phyloP scores from a whole-genome alignment of 495 filamentous ascomycete genomes.

The Trichoderma virens region DNA sequence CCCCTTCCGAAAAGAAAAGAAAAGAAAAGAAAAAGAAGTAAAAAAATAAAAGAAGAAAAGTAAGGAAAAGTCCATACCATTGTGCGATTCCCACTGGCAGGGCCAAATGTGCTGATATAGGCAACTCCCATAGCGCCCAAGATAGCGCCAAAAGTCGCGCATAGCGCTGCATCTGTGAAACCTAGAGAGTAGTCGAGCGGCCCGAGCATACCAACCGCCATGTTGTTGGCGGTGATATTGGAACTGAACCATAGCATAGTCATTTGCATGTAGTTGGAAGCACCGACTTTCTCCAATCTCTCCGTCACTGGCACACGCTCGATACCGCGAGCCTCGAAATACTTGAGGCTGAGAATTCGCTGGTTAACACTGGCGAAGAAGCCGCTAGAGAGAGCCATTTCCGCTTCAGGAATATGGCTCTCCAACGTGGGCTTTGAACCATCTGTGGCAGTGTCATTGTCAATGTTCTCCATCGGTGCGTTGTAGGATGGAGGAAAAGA shows the following conservation, averaged over 20 bases:
- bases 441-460: background rate
- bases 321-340: constrained; percentile 62
- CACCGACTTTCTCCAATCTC: constrained; percentile 22
- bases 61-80: constrained; percentile 35
- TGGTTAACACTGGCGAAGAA: constrained; percentile 15
- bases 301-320: constrained; percentile 56
- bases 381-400: background rate
- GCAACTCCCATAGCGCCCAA: constrained; percentile 52
- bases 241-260: constrained; percentile 66
- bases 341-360: constrained; percentile 32
- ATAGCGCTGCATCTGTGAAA: constrained; percentile 58
- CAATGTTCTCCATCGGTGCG: background rate
- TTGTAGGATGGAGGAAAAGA: background rate
- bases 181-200: constrained; percentile 60
- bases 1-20: too few relatives aligned
- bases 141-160: constrained; percentile 55
- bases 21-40: background rate
- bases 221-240: constrained; percentile 70
- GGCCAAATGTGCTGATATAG: constrained; percentile 69
- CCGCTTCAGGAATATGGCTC: background rate
- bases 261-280: constrained; percentile 55
- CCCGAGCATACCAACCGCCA: constrained; percentile 66
- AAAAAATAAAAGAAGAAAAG: background rate
- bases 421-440: background rate
- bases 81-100: constrained; percentile 61